These are phyloP conservation scores for Aureobasidium sp. DNA, from an alignment of 2,329 filamentous ascomycete genomes.

Conservation along the genomic window DNA sequence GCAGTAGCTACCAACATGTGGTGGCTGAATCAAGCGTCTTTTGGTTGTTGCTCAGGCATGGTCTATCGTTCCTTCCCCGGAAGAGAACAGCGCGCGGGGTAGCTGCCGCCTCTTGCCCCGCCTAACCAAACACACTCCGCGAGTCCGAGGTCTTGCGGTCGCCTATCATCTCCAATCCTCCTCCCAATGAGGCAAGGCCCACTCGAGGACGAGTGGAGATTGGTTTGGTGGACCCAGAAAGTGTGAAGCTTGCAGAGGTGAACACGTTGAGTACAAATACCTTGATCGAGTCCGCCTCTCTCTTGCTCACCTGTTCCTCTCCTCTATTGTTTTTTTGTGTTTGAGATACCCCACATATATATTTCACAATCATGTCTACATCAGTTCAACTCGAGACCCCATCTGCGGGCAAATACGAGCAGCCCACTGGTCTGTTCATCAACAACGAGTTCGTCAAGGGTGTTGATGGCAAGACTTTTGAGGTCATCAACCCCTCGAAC, in stretches of 20 bases:
- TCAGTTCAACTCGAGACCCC: conserved; percentile 59
- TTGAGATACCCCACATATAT: conserved; percentile 17
- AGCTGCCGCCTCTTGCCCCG: background rate
- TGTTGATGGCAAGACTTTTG: conserved; percentile 81
- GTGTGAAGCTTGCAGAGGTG: background rate
- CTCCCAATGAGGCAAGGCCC: background rate
- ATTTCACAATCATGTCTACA: conserved; percentile 33
- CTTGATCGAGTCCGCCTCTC: background rate
- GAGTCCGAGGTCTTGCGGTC: conserved; percentile 6
- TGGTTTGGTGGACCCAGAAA: background rate
- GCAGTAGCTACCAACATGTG: background rate
- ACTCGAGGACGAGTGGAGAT: conserved; percentile 10
- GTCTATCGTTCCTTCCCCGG: background rate
- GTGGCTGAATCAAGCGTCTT: background rate
- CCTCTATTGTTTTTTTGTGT: conserved; percentile 8
- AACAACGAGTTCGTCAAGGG: conserved; percentile 84
- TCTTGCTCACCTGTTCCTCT: background rate
- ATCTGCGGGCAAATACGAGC: conserved; percentile 49
- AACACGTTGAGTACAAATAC: conserved; percentile 11
- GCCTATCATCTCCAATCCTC: background rate
- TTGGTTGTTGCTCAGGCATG: background rate
- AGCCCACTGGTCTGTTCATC: conserved; percentile 60
- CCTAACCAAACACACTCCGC: conserved; percentile 7
- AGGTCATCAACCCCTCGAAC: conserved; percentile 80
- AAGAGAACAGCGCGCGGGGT: conserved; percentile 10